Conservation (phyloP, 352 stramenopile species). For the Pythium vanterpoolii region DNA sequence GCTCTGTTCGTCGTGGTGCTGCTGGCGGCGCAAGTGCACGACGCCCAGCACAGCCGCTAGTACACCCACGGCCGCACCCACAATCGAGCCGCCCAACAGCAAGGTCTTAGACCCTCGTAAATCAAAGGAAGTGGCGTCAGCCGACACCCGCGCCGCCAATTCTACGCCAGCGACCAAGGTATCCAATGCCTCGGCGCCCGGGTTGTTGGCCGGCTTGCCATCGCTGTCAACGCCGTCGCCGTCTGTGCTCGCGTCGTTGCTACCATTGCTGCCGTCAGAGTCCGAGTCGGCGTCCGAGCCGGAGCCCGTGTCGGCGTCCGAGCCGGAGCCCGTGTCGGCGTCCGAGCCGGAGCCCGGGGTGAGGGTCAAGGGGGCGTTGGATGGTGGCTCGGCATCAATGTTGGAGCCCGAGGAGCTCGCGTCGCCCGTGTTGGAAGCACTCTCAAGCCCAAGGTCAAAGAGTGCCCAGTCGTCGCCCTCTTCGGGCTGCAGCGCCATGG, state of each 20-base stretch:
- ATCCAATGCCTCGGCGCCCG: neutral
- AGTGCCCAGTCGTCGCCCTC: neutral
- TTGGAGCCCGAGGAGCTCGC: neutral
- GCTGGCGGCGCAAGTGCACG: constrained; percentile 18
- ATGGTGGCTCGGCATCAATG: neutral
- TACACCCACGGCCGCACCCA: constrained; percentile 15
- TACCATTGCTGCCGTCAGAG: neutral
- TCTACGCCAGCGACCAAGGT: constrained; percentile 7
- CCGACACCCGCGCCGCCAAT: constrained; percentile 15
- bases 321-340: neutral
- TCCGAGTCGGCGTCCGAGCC: too few species aligned
- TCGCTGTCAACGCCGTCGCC: neutral
- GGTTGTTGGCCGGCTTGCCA: neutral
- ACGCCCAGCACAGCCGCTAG: constrained; percentile 21
- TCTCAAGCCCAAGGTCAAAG: neutral
- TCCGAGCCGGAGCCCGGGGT: neutral
- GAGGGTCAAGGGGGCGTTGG: too few species aligned
- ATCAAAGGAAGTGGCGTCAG: constrained; percentile 17
- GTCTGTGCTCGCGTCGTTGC: neutral
- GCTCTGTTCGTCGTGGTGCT: constrained; percentile 6
- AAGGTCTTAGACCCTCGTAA: constrained; percentile 13
- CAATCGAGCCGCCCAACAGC: constrained; percentile 7
- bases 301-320: too few species aligned
- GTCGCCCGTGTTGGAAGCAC: neutral
- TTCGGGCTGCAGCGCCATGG: neutral